These are phyloP conservation scores for Cutaneotrichosporon sp. DNA, from an alignment of 1,284 basidiomycete genomes.

Conservation along the genomic window DNA sequence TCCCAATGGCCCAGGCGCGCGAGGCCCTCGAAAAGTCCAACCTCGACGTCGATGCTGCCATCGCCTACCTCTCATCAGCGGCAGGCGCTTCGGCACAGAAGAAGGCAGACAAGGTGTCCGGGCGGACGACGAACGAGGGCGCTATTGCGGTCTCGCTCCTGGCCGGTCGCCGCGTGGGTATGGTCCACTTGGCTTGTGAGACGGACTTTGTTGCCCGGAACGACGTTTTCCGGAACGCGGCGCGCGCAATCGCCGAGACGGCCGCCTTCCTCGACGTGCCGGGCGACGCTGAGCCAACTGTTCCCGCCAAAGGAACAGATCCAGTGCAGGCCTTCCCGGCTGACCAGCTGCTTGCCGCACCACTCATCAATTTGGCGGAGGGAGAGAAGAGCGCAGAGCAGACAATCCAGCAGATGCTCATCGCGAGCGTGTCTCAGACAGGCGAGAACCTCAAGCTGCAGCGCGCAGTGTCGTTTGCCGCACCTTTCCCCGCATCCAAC, in stretches of 20 bases:
- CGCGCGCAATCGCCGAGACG: slow-evolving; percentile 77
- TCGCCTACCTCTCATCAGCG: slow-evolving; percentile 75
- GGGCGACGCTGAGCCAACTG: not conserved
- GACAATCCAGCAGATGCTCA: slow-evolving; percentile 71
- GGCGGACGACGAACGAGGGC: slow-evolving; percentile 69
- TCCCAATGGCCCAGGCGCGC: slow-evolving; percentile 79
- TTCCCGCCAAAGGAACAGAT: not conserved
- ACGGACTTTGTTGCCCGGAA: slow-evolving; percentile 94
- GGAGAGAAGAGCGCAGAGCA: slow-evolving; percentile 28
- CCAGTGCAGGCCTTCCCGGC: slow-evolving; percentile 48
- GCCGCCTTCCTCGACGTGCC: slow-evolving; percentile 70
- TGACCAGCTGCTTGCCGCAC: slow-evolving; percentile 61
- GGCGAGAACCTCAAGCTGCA: slow-evolving; percentile 83
- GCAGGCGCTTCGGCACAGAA: slow-evolving; percentile 54
- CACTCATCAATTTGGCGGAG: slow-evolving; percentile 57
- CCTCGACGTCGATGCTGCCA: slow-evolving; percentile 68
- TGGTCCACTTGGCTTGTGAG: slow-evolving; percentile 93
- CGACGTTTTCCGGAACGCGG: slow-evolving; percentile 71
- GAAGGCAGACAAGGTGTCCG: slow-evolving; percentile 70
- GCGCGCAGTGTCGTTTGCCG: slow-evolving; percentile 67
- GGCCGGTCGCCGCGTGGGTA: slow-evolving; percentile 64
- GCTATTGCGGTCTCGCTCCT: slow-evolving; percentile 71
- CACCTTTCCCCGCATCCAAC: slow-evolving; percentile 53
- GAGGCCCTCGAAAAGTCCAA: slow-evolving; percentile 73
- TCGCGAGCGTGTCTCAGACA: slow-evolving; percentile 73